Conservation (phyloP, 177 flowering plant genomes). For the Telopea speciosissima region DNA sequence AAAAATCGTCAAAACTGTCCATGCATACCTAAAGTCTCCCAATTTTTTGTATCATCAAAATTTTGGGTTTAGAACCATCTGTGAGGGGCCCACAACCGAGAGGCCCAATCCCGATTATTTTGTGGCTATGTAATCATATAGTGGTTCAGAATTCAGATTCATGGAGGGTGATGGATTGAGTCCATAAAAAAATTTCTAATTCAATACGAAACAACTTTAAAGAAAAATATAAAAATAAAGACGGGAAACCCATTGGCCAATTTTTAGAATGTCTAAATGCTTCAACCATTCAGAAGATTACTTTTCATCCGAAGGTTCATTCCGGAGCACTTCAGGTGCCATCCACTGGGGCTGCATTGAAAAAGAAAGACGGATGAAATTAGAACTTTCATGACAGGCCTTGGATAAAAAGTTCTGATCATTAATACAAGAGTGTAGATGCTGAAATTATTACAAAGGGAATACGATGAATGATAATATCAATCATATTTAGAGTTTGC, state of each 20-base stretch:
- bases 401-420: neutral
- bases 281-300: slow-evolving; percentile 18
- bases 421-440: neutral
- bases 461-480: neutral
- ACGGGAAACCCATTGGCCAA: neutral
- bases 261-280: too few relatives aligned
- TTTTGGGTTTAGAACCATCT: neutral
- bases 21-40: neutral
- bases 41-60: neutral
- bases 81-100: neutral
- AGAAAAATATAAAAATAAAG: neutral
- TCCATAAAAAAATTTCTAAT: neutral
- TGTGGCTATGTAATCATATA: neutral
- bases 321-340: slow-evolving; percentile 96
- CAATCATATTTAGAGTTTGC: neutral
- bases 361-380: neutral
- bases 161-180: neutral
- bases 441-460: neutral
- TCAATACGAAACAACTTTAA: neutral
- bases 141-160: neutral
- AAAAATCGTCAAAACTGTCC: neutral
- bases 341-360: slow-evolving; percentile 91
- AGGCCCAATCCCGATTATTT: neutral
- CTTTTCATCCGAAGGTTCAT: slow-evolving; percentile 92
- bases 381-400: neutral